These are phyloP conservation scores for Nakaseomyces sp. DNA, from an alignment of 1,139 yeast species.

Conservation along the genomic window DNA sequence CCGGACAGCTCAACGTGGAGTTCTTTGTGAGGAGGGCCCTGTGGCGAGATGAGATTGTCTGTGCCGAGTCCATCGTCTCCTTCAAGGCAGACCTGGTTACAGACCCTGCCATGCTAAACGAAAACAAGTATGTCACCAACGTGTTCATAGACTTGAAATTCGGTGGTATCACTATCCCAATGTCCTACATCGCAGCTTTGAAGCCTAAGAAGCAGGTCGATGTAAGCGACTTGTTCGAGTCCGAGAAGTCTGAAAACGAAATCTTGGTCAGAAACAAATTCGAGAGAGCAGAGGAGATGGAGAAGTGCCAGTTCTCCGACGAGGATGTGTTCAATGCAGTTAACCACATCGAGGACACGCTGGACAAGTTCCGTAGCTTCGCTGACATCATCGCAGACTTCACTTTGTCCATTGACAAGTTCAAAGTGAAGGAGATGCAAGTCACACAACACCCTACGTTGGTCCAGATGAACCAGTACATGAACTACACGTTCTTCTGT, in stretches of 20 bases:
- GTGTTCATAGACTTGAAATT: slow-evolving; percentile 11
- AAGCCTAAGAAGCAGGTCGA: not conserved
- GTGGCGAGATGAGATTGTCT: slow-evolving; percentile 12
- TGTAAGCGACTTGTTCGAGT: not conserved
- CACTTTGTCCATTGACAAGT: slow-evolving; percentile 20
- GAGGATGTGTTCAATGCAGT: slow-evolving; percentile 9
- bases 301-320: slow-evolving; percentile 6
- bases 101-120: not conserved
- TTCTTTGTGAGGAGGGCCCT: slow-evolving; percentile 9
- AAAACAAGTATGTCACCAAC: not conserved
- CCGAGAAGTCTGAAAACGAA: slow-evolving; percentile 1
- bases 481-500: slow-evolving; percentile 18
- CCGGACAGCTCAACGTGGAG: slow-evolving; percentile 5
- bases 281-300: not conserved
- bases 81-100: slow-evolving; percentile 5
- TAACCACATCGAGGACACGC: slow-evolving; percentile 8
- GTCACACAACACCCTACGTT: slow-evolving; percentile 19
- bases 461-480: slow-evolving; percentile 15
- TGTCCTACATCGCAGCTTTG: slow-evolving; percentile 5
- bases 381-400: slow-evolving; percentile 15
- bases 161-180: slow-evolving; percentile 13
- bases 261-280: not conserved
- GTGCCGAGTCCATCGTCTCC: slow-evolving; percentile 14
- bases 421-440: slow-evolving; percentile 18
- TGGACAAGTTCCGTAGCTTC: slow-evolving; percentile 10